Conservation (phyloP, 2,329 filamentous ascomycete species). For the Ceratocystis lukuohia region DNA sequence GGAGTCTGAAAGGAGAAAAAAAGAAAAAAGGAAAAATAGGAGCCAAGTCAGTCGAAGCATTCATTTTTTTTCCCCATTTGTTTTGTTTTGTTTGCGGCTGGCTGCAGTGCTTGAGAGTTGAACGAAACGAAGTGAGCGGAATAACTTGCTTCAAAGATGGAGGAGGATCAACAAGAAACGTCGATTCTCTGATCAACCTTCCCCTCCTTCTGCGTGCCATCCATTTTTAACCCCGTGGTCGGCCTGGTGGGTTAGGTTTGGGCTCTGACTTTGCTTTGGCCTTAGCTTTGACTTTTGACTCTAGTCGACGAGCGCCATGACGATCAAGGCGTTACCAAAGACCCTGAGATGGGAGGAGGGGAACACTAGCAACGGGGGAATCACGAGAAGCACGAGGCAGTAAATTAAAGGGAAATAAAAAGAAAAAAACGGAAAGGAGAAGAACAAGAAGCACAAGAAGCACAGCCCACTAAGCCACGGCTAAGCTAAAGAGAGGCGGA, state of each 20-base stretch:
- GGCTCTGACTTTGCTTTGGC: not conserved
- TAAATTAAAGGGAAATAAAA: not conserved
- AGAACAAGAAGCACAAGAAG: not conserved
- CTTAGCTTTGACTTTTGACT: constrained; percentile 2
- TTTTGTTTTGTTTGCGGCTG: not conserved
- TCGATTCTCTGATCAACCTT: not conserved
- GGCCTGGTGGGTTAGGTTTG: not conserved
- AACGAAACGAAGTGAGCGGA: no score
- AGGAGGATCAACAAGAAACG: not conserved
- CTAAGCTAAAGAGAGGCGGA: no score
- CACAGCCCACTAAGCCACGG: no score
- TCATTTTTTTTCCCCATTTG: not conserved
- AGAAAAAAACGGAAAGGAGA: not conserved
- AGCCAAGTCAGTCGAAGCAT: no score
- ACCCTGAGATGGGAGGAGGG: not conserved
- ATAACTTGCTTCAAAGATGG: no score
- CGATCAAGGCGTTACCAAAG: not conserved
- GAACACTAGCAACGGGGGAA: not conserved
- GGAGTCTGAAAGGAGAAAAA: no score
- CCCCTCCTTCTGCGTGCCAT: not conserved
- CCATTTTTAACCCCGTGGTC: not conserved
- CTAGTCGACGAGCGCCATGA: not conserved
- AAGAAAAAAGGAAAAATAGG: no score
- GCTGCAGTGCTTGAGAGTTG: not conserved
- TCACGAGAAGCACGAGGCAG: not conserved